Conservation (phyloP, 495 filamentous ascomycete species). For the Melanomma pulvis-pyrius region DNA sequence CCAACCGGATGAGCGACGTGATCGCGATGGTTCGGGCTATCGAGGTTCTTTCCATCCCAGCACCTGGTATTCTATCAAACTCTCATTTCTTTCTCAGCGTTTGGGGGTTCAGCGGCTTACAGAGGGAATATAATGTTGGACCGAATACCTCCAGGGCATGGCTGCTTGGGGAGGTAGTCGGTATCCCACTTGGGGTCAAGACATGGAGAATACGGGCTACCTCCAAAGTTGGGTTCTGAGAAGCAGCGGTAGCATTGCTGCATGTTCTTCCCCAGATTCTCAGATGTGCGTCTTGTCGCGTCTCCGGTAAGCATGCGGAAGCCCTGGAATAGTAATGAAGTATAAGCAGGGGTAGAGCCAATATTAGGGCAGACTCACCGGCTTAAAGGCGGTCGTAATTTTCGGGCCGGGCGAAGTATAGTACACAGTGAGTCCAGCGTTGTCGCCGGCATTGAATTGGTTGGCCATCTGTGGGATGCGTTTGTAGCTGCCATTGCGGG, state of each 20-base stretch:
- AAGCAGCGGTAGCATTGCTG: constrained; percentile 32
- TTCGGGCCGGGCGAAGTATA: constrained; percentile 19
- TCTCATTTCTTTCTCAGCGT: not conserved
- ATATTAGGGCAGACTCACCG: constrained; percentile 9
- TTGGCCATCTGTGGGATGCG: constrained; percentile 31
- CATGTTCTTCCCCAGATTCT: constrained; percentile 17
- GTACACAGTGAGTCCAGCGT: constrained; percentile 27
- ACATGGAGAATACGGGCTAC: constrained; percentile 23
- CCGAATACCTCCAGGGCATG: constrained; percentile 29
- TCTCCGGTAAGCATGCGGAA: constrained; percentile 35
- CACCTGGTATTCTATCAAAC: constrained; percentile 15
- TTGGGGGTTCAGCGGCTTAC: constrained; percentile 7
- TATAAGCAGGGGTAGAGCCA: not conserved
- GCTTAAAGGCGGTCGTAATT: constrained; percentile 28
- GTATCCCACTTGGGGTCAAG: constrained; percentile 28
- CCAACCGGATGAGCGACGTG: constrained; percentile 39
- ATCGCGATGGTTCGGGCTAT: constrained; percentile 52
- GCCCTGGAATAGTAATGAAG: constrained; percentile 34
- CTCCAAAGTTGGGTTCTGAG: constrained; percentile 9
- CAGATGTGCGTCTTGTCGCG: constrained; percentile 18
- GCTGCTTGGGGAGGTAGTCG: constrained; percentile 21
- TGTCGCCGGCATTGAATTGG: constrained; percentile 29
- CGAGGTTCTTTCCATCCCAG: constrained; percentile 60
- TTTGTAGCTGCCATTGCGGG: constrained; percentile 31
- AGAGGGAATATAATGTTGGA: constrained; percentile 29